Evolutionary conservation across 208 protist species (phyloP).

Genomic region (Porcisia hertigi): DNA sequence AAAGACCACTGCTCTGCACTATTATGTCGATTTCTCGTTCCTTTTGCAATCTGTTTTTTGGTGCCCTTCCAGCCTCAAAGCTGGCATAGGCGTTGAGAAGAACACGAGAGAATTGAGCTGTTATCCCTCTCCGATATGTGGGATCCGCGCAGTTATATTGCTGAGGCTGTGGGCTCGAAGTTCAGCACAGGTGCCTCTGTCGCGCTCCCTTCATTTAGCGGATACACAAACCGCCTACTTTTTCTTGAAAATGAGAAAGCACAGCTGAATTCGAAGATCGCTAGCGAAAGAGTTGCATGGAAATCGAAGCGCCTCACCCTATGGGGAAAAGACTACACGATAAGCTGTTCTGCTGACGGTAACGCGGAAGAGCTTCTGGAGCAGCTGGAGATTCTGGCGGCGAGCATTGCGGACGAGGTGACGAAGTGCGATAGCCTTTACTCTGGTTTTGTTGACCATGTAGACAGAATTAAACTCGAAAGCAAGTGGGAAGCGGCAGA

Average conservation of each 20-base stretch:
- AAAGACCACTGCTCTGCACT: no score
- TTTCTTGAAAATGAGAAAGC: not conserved
- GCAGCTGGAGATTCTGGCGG: not conserved
- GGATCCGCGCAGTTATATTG: slow-evolving; percentile 6
- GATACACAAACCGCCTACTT: not conserved
- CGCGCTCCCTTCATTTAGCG: slow-evolving; percentile 3
- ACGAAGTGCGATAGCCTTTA: not conserved
- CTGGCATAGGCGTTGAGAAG: not conserved
- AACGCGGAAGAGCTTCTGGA: not conserved
- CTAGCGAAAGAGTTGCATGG: not conserved
- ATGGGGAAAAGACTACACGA: not conserved
- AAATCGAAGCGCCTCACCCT: not conserved
- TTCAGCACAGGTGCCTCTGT: no score
- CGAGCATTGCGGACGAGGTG: not conserved
- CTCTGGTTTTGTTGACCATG: not conserved
- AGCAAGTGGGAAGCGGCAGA: not conserved
- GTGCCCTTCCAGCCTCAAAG: no score
- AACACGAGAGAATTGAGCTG: accelerated
- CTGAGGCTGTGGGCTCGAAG: not conserved
- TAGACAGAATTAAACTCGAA: not conserved
- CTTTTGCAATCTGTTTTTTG: not conserved
- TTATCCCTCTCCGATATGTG: not conserved
- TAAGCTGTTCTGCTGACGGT: not conserved
- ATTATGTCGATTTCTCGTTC: not conserved
- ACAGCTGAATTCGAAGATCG: not conserved